Conservation (phyloP, 805 yeast genomes). For the Yamadazyma ubonensis region DNA sequence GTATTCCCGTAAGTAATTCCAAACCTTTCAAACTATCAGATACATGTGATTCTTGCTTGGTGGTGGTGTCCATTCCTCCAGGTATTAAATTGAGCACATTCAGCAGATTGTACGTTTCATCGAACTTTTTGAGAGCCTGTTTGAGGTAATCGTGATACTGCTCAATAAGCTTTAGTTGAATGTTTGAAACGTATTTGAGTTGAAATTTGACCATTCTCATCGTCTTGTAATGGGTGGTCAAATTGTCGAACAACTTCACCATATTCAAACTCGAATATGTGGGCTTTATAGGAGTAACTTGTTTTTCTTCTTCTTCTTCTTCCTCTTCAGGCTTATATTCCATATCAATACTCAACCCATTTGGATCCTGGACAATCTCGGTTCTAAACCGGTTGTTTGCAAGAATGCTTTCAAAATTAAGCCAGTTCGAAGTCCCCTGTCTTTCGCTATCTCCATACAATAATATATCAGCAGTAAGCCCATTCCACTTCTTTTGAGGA, state of each 20-base stretch:
- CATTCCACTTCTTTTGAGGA: constrained; percentile 44
- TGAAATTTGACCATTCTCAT: constrained; percentile 52
- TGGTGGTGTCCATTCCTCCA: constrained; percentile 31
- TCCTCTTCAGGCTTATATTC: constrained; percentile 37
- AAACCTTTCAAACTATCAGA: constrained; percentile 26
- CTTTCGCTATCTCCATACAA: constrained; percentile 33
- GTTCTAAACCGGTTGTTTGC: constrained; percentile 49
- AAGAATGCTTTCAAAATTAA: constrained; percentile 50
- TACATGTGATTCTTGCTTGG: constrained; percentile 22
- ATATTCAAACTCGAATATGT: constrained; percentile 62
- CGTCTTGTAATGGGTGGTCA: constrained; percentile 54
- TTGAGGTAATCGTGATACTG: constrained; percentile 46
- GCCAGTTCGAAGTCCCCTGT: constrained; percentile 44
- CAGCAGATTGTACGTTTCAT: constrained; percentile 34
- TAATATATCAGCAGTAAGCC: constrained; percentile 44
- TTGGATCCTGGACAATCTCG: constrained; percentile 47
- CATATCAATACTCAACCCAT: constrained; percentile 58
- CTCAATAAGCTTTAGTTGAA: constrained; percentile 59
- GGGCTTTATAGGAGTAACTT: no score
- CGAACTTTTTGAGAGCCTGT: constrained; percentile 43
- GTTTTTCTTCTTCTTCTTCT: constrained; percentile 7
- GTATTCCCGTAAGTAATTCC: constrained; percentile 29
- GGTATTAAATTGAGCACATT: constrained; percentile 35
- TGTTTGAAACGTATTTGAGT: constrained; percentile 52
- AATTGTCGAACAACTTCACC: constrained; percentile 54